Evolutionary conservation across 78 protist genomes (phyloP), one percentile per base, ranked within the genome.

Genomic region (Parvularia atlantis): DNA sequence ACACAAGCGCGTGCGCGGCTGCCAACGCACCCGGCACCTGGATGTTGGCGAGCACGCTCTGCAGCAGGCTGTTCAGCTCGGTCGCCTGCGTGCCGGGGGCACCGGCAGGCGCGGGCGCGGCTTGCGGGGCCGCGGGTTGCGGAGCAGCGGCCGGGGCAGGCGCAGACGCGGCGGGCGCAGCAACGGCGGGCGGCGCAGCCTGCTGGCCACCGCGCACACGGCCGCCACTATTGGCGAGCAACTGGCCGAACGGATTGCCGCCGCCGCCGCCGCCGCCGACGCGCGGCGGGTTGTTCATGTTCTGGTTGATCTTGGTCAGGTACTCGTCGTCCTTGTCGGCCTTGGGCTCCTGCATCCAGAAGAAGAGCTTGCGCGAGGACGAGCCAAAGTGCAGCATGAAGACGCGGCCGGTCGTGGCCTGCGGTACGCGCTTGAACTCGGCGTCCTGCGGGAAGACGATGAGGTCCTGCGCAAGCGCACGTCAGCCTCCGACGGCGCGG

Each of bases 341-440:
- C 20, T 13, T 41, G 31, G 69, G 69, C 31, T 57, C 62, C 54
- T 73, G 78, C 64, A 64, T 57, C 78, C 78, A 73, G 58, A 73
- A 73, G 30, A 73, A 63, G 33, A 46, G 41, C 9, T 52, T 43
- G 36, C 52, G 28, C 0, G 24, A 31, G 9, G 68, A 14, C 10
- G 50, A 14, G 9, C 10, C 7, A 46, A 73, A 73, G 26, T 35
- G 36, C 41, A 73, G 68, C 35, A 73, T 30, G 33, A 50, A 73
- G n/a, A 73, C 78, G 24, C 78, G 67, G 7, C 62, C 60, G 17
- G 54, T 73, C 33, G 39, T 73, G 46, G 44, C 9, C 33, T 48
- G 37, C 44, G 5, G 17, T 10, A 73, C 63, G 26, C 33, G 10
- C 54, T 39, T 26, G n/a, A 46, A 61, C 17, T 28, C 22, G 2